Evolutionary conservation across 148 eudicot species (phyloP), one percentile per base, ranked within the genome.

Genomic region (Vaccinium myrtillus): DNA sequence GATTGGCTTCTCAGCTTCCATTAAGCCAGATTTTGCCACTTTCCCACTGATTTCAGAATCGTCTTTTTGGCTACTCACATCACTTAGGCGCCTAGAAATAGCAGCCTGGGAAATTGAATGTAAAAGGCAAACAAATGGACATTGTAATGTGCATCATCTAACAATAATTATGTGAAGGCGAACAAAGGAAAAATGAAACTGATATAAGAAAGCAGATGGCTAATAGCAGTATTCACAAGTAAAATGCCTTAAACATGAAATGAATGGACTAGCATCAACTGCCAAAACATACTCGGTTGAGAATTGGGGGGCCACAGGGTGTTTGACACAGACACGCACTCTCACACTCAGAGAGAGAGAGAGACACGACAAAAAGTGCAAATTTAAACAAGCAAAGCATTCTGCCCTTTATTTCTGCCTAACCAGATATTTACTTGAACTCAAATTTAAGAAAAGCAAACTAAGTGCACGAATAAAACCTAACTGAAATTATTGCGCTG

Each of bases 21-120:
- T 86, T 12, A 74, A 32, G 81, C 75, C 86, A 13, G 89, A 84
- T 67, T 91, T 92, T 39, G 69, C 67, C 82, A 61, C 59, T 83
- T 90, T 94, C 77, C 88, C 98, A 30, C 88, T 84, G 1, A 48
- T 78, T 49, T 89, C 87, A 50, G 88, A 65, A 81, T 92, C 93
- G 21, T 95, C 97, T 53, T 71, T 92, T 56, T 87, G 87, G 63
- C 88, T 74, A 84, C 89, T 87, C 54, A 88, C 98, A 87, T 97
- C 99, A 88, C 99, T 97, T 69, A 97, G 83, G 55, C 98, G 94
- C 83, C 98, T 91, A 4, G 98, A 95, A 83, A 95, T 87, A 65
- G 99, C 99, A 80, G 98, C 99, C 99, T 97, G 85, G 21, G 81
- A 78, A 76, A 51, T 51, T 73, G 36, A 56, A 77, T 18, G n/a